Evolutionary conservation across 2,329 filamentous ascomycete species (phyloP).

Genomic region (Penicillium sp.): DNA sequence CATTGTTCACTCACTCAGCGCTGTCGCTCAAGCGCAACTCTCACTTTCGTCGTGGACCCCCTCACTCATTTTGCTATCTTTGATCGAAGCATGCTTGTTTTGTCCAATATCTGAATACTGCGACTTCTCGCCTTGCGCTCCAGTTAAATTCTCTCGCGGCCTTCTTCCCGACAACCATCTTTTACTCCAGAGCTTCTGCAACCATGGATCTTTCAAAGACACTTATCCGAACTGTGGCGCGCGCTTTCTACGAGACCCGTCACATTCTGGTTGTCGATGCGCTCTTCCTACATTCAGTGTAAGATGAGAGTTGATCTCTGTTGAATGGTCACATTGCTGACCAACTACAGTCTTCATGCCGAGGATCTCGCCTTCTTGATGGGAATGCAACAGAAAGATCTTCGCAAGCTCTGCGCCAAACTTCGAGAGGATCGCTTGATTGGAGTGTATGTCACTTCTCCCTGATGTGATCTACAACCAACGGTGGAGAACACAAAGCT

Average conservation of each 20-base stretch:
- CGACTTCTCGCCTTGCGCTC: constrained; percentile 7
- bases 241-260: constrained; percentile 82
- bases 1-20: constrained; percentile 10
- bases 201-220: constrained; percentile 67
- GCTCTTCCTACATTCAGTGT: constrained; percentile 70
- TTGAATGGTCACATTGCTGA: constrained; percentile 15
- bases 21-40: constrained; percentile 2
- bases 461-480: background rate
- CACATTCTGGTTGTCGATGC: constrained; percentile 81
- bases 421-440: constrained; percentile 84
- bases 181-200: background rate
- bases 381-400: constrained; percentile 84
- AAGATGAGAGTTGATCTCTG: constrained; percentile 37
- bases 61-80: constrained; percentile 3
- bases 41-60: background rate
- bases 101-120: background rate
- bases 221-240: constrained; percentile 79
- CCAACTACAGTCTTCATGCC: constrained; percentile 64
- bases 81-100: constrained; percentile 1
- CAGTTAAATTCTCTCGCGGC: background rate
- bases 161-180: background rate
- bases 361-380: constrained; percentile 85
- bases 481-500: constrained; percentile 14
- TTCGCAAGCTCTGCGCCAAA: constrained; percentile 83
- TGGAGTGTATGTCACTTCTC: constrained; percentile 59